phyloP scores from a whole-genome alignment of 805 yeast species.

The Pachysolen tannophilus region DNA sequence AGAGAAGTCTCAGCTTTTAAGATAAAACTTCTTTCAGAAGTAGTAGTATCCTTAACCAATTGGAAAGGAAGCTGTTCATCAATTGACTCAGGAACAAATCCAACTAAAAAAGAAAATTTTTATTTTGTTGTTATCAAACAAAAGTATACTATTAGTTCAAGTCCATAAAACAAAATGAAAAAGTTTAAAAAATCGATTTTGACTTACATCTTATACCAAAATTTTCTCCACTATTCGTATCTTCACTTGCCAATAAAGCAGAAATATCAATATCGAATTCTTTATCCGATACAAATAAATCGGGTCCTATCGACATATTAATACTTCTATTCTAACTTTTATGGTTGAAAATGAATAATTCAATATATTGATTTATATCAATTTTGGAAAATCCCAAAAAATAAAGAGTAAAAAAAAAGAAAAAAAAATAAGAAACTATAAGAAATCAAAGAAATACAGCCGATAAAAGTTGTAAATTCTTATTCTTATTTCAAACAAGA shows the following conservation, averaged over 20 bases:
- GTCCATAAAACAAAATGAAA: background rate
- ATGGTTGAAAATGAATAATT: no score
- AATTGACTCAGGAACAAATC: slow-evolving; percentile 25
- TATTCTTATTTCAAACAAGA: no score
- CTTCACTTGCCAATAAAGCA: slow-evolving; percentile 13
- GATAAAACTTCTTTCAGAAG: slow-evolving; percentile 14
- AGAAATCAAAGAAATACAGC: no score
- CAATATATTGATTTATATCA: no score
- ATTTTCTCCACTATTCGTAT: slow-evolving; percentile 13
- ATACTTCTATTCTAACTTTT: no score
- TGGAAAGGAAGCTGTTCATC: slow-evolving; percentile 17
- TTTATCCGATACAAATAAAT: slow-evolving; percentile 22
- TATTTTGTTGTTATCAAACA: no score
- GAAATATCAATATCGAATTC: slow-evolving; percentile 27
- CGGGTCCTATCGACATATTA: background rate
- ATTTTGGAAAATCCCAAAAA: no score
- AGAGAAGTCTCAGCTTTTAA: slow-evolving; percentile 17
- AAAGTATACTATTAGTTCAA: background rate
- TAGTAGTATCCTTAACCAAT: slow-evolving; percentile 13
- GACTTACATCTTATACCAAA: slow-evolving; percentile 26
- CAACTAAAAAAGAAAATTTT: slow-evolving; percentile 15
- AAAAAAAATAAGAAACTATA: no score
- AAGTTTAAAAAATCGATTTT: background rate
- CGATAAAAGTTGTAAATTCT: no score
- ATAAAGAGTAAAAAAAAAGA: no score